Base-by-base conservation (phyloP, 805 yeast genomes). In the Zygosaccharomyces kombuchaensis region DNA sequence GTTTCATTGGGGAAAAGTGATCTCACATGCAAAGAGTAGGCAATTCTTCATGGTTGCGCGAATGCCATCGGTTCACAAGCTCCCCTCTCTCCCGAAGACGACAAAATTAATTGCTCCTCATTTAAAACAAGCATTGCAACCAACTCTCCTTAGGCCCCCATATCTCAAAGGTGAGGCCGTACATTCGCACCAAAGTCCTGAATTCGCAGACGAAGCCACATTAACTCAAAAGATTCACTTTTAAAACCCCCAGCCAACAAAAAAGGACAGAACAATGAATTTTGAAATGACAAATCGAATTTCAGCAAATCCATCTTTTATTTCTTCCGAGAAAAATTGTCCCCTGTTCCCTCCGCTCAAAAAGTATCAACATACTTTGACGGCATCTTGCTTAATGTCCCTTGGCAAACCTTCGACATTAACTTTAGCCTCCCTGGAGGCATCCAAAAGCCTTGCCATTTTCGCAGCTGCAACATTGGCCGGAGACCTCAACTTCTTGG, bases 351-450 rank as follows among this genome's bases (percentile, higher is more conserved):
- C 6, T 22, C 39, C 39, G 39, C 2, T 22, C 39, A 21, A 22
- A 36, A 36, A 36, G 39, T 42, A 55, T 37, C 52, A 72, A 84
- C 91, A 81, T 83, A 85, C 93, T 83, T 81, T 86, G 63, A 87
- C 81, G 64, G 88, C 84, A 57, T 80, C 84, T 66, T 81, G 84
- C 67, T 83, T 82, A 68, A 89, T 83, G 72, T 89, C 96, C 66
- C 76, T 80, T 68, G 96, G 93, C 66, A 87, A 75, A 60, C 87
- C 87, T 62, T 87, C 81, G 47, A 89, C 93, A 61, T 86, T 81
- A 47, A 88, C 95, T 67, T 86, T 90, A 52, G 84, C 81, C 47
- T 95, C 86, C 52, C 76, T 75, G 36, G 78, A 67, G 22, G 69
- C 67, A 59, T 77, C 80, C 39, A 59, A 70, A 52, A 49, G 67